A percentile compares a stretch with the other conserved stretches of the same genome.
These are phyloP conservation scores for Hymenoscyphus linearis DNA, from an alignment of 2,329 filamentous ascomycete genomes.

Conservation along the genomic window DNA sequence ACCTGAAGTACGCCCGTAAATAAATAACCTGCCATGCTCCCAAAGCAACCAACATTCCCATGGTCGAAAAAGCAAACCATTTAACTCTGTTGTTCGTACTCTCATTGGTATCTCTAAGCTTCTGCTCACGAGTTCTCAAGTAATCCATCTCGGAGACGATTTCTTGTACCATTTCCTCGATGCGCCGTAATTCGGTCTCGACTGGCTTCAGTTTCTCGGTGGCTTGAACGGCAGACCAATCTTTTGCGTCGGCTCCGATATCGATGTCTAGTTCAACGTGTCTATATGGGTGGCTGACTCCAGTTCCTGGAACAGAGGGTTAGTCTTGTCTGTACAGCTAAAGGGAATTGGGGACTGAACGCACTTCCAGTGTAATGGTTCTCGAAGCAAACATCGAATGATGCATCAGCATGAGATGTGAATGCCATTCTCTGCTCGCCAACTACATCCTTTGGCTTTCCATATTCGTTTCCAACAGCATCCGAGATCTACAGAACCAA, in stretches of 20 bases:
- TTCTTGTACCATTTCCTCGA: conserved; percentile 86
- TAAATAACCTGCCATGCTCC: conserved; percentile 98
- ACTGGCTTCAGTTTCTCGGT: conserved; percentile 97
- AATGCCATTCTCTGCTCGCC: conserved; percentile 84
- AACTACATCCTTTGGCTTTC: conserved; percentile 80
- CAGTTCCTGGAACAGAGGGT: conserved; percentile 14
- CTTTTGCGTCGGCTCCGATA: conserved; percentile 60
- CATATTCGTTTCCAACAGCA: conserved; percentile 93
- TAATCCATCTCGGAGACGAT: conserved; percentile 96
- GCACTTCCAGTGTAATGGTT: conserved; percentile 70
- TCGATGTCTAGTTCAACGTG: conserved; percentile 48
- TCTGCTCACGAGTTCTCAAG: conserved; percentile 82
- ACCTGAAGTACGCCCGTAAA: conserved; percentile 93
- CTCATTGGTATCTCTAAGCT: conserved; percentile 96
- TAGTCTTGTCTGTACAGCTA: neutral
- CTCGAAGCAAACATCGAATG: conserved; percentile 96
- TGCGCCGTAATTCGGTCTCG: conserved; percentile 86
- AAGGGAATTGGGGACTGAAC: conserved; percentile 32
- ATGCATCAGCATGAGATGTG: conserved; percentile 83
- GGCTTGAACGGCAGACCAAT: conserved; percentile 95
- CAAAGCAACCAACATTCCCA: conserved; percentile 80
- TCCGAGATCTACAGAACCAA: conserved; percentile 74
- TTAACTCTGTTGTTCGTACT: conserved; percentile 98
- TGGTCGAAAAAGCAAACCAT: conserved; percentile 95
- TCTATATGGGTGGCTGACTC: conserved; percentile 45